Percentiles rank a stretch among this genome's conserved stretches.
These are phyloP conservation scores for Apiotrichum montevideense DNA, from an alignment of 1,284 basidiomycete genomes.

Conservation along the genomic window DNA sequence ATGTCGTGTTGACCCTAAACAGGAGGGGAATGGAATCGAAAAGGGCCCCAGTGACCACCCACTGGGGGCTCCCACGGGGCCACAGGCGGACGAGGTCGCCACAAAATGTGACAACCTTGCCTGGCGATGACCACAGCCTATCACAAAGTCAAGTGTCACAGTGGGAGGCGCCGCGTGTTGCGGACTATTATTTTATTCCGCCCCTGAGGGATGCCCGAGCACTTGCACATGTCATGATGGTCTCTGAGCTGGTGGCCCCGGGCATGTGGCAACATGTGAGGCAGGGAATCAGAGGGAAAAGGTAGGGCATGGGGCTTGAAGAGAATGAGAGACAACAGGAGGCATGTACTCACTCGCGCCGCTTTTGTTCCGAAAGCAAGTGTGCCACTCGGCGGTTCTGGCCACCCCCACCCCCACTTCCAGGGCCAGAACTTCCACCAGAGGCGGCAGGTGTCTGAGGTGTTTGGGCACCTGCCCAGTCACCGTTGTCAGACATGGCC, in stretches of 20 bases:
- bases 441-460: not conserved
- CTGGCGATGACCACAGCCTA: too few relatives aligned
- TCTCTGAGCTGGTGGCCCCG: too few relatives aligned
- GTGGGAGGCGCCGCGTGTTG: too few relatives aligned
- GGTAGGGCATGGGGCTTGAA: too few relatives aligned
- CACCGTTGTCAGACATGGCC: constrained; percentile 4
- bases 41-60: not conserved
- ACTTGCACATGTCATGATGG: not conserved
- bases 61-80: not conserved
- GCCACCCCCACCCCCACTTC: constrained; percentile 18
- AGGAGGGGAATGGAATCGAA: not conserved
- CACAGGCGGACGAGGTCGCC: too few relatives aligned
- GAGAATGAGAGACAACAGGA: not conserved
- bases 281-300: too few relatives aligned
- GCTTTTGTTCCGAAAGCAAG: constrained; percentile 43
- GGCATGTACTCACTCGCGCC: constrained; percentile 38
- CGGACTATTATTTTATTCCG: not conserved
- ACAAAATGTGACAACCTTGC: too few relatives aligned
- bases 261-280: too few relatives aligned
- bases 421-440: not conserved
- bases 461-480: constrained; percentile 11
- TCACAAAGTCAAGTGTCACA: too few relatives aligned
- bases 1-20: not conserved
- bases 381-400: constrained; percentile 40
- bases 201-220: not conserved